phyloP scores from a whole-genome alignment of 139 green algal genomes.

The Penium margaritaceum region DNA sequence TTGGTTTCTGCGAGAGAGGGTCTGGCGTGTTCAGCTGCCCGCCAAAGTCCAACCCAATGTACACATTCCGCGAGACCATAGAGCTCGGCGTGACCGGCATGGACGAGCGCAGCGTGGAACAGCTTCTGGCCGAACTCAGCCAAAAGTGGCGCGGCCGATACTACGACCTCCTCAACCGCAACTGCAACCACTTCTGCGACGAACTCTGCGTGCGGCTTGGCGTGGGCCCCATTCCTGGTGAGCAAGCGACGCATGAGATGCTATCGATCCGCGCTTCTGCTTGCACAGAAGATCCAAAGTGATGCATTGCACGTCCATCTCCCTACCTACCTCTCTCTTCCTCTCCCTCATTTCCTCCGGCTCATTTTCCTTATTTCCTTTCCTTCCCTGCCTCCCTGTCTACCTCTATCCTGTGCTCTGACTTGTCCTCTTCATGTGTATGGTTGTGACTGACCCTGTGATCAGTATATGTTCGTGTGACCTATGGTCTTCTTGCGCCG shows the following conservation, averaged over 20 bases:
- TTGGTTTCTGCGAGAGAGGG: slow-evolving; percentile 61
- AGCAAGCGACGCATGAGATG: background rate
- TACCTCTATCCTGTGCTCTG: too few species aligned
- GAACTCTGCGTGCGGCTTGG: slow-evolving; percentile 51
- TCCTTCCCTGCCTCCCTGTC: too few species aligned
- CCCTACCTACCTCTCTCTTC: background rate
- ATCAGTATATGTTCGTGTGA: too few species aligned
- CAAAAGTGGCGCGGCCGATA: slow-evolving; percentile 49
- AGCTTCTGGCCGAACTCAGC: slow-evolving; percentile 40
- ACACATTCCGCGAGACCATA: slow-evolving; percentile 61
- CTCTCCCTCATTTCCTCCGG: too few species aligned
- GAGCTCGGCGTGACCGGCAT: slow-evolving; percentile 56
- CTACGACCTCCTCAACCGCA: slow-evolving; percentile 66
- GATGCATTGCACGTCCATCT: background rate
- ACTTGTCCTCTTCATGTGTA: too few species aligned
- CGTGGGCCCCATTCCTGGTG: slow-evolving; percentile 34
- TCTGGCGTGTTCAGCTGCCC: slow-evolving; percentile 57
- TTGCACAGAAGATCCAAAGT: background rate
- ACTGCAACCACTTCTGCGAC: slow-evolving; percentile 76
- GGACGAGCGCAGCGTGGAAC: background rate
- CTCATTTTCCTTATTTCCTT: background rate
- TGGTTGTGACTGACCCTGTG: too few species aligned
- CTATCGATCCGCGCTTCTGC: background rate
- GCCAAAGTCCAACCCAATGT: slow-evolving; percentile 56
- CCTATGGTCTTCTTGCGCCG: too few species aligned